Evolutionary conservation across 208 protist genomes (phyloP).

Genomic region (Crithidia sp.): DNA sequence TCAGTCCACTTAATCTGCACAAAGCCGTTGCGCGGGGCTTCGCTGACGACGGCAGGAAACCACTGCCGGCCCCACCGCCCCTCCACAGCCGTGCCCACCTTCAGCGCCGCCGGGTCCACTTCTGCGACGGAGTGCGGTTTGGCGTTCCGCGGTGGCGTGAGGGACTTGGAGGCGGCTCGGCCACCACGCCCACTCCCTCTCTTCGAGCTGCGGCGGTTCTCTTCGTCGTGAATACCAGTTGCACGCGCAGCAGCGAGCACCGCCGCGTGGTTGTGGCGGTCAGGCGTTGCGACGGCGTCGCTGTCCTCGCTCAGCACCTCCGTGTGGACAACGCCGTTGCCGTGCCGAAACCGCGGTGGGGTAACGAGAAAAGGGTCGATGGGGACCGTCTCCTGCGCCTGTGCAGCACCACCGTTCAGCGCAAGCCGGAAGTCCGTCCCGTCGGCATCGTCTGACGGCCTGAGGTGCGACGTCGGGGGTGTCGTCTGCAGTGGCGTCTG

Average conservation of each 20-base stretch:
- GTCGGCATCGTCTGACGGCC: background rate
- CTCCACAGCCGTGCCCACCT: conserved; percentile 58
- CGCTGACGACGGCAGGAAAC: conserved; percentile 51
- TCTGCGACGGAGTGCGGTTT: background rate
- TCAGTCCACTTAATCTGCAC: conserved; percentile 72
- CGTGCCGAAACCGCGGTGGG: conserved; percentile 15
- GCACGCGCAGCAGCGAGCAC: no score
- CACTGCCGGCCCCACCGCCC: conserved; percentile 59
- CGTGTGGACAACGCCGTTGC: background rate
- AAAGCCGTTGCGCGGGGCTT: conserved; percentile 55
- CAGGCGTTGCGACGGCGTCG: background rate
- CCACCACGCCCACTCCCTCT: background rate
- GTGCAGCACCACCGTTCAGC: background rate
- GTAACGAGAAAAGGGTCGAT: conserved; percentile 39
- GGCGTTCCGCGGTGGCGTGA: background rate
- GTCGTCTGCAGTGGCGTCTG: conserved; percentile 12
- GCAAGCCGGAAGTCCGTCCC: background rate
- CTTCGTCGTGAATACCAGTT: background rate
- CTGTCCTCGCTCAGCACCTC: background rate
- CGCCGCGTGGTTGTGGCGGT: no score
- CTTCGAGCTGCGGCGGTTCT: background rate
- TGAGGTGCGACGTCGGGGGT: background rate
- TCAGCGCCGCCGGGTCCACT: conserved; percentile 13
- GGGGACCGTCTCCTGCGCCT: conserved; percentile 16
- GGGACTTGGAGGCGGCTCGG: background rate